Percentiles rank a stretch among this genome's conserved stretches.
Conservation (phyloP, 306 rosid species). For the Fagus crenata region DNA sequence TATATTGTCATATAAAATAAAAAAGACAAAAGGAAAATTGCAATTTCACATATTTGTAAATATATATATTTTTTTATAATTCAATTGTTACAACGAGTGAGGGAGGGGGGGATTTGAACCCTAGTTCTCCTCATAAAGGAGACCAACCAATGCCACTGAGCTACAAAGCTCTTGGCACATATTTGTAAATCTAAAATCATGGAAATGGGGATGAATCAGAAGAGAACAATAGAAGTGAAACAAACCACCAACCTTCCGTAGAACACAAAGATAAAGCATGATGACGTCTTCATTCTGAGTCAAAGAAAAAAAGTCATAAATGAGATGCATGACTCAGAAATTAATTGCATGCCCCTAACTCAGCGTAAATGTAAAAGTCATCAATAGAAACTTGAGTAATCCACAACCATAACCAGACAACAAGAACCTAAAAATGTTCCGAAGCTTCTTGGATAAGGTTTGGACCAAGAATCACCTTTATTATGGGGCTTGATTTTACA, state of each 20-base stretch:
- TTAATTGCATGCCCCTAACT: conserved; percentile 20
- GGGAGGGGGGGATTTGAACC: too few relatives aligned
- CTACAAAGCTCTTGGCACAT: neutral
- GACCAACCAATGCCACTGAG: too few relatives aligned
- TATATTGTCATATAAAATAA: conserved; percentile 33
- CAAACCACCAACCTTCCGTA: conserved; percentile 78
- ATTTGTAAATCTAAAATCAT: neutral
- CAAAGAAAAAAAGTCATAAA: conserved; percentile 23
- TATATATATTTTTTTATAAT: too few relatives aligned
- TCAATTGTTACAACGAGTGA: too few relatives aligned
- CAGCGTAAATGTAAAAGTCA: conserved; percentile 6
- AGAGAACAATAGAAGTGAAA: conserved; percentile 30
- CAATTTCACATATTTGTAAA: neutral
- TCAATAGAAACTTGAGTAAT: conserved; percentile 17
- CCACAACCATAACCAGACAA: conserved; percentile 6
- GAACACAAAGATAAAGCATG: conserved; percentile 66
- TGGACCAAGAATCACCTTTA: conserved; percentile 66
- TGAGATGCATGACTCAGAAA: conserved; percentile 22
- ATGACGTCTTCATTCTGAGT: conserved; percentile 92
- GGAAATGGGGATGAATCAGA: conserved; percentile 8
- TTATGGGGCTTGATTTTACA: conserved; percentile 62
- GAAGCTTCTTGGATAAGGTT: conserved; percentile 22
- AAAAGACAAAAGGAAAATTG: neutral
- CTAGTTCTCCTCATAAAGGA: too few relatives aligned
- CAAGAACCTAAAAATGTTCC: conserved; percentile 22